Evolutionary conservation across 208 protist genomes (phyloP).

Genomic region (Angomonas ambiguus): DNA sequence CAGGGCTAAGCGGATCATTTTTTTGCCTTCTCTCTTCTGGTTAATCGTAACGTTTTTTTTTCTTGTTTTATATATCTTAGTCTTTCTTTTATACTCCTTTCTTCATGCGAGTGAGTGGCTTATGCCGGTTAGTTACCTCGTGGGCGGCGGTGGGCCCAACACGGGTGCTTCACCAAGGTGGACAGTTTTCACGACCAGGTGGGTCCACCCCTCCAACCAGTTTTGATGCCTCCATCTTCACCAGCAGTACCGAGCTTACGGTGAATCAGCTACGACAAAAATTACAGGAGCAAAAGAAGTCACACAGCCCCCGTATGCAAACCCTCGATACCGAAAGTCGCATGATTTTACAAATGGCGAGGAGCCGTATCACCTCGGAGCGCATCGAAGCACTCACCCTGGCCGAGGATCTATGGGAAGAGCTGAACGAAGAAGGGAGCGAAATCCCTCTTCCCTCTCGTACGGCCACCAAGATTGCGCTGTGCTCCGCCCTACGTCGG

Average conservation of each 20-base stretch:
- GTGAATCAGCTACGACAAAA: constrained; percentile 25
- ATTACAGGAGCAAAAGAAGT: constrained; percentile 19
- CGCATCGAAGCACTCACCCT: constrained; percentile 58
- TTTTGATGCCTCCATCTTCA: neutral
- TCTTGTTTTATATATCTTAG: constrained; percentile 2
- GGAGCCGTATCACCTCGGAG: constrained; percentile 44
- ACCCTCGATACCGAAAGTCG: constrained; percentile 61
- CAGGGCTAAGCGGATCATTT: no score
- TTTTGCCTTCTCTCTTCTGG: neutral
- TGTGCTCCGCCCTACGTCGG: constrained; percentile 70
- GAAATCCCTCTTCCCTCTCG: constrained; percentile 45
- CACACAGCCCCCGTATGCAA: constrained; percentile 17
- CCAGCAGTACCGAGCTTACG: constrained; percentile 10
- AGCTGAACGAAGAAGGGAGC: constrained; percentile 37
- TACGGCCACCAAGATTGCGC: constrained; percentile 54
- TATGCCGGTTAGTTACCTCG: neutral
- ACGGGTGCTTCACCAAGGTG: neutral
- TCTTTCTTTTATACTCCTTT: no score
- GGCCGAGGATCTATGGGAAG: constrained; percentile 62
- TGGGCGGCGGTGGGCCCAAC: neutral
- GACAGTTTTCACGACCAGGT: neutral
- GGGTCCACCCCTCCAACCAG: neutral
- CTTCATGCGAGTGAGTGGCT: neutral
- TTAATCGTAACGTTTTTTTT: neutral
- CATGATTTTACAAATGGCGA: constrained; percentile 56